Evolutionary conservation across 371 early-diverging fungal species (phyloP), one percentile per base, ranked within the genome.

Genomic region (Circinella umbellata): DNA sequence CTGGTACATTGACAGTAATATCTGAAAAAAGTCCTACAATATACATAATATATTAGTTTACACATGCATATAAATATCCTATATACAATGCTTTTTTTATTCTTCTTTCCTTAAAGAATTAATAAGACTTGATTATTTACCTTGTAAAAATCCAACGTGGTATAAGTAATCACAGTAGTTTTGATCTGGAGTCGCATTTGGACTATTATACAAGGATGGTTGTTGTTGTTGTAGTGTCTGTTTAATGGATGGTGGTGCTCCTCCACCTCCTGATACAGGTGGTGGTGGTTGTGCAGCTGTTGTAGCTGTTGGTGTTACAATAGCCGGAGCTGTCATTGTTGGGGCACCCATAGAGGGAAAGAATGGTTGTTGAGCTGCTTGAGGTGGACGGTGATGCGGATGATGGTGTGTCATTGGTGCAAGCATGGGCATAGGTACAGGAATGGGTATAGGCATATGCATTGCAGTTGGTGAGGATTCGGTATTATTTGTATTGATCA

Each of bases 11-110:
- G 17, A 82, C 71, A 13, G 71, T 73, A 39, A 82, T 76, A 49
- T 80, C 80, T 10, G 83, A 74, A 49, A 75, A 81, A 15, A 69
- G 71, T 13, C 80, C 81, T 81, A 47, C 3, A 57, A 34, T 6
- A 5, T 18, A 4, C 34, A 34, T 18, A 55, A 3, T 13, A 9
- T 47, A 51, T 13, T 51, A 4, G 8, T 9, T 42, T 42, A 42
- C 42, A 11, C 11, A 42, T 1, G 0, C 42, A 42, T 42, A 42
- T 42, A 42, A 42, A 9, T 42, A 9, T 9, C 11, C 42, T 11
- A 42, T 9, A 6, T 42, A 42, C 42, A 42, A 9, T 9, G 1
- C 1, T 42, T 42, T 42, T 42, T 6, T 42, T 6, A 27, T 27
- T 2, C 27, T 27, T 27, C 27, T 27, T 27, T 27, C 27, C 27